Conservation (phyloP, 1,139 yeast genomes). For the Lodderomyces pseudojiufengensis region DNA sequence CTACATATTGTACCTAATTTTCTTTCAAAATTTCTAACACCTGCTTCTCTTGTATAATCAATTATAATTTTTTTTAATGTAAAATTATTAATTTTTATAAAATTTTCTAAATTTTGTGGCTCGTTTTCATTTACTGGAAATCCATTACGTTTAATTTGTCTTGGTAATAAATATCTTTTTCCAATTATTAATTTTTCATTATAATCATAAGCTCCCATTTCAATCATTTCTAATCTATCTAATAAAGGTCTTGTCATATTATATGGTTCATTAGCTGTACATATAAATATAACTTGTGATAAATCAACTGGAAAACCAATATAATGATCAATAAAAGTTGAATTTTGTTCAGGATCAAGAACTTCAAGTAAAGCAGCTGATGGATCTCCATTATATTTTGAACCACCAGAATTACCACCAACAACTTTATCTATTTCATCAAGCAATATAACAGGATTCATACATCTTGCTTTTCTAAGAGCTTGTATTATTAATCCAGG, state of each 20-base stretch:
- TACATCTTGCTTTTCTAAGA: slow-evolving; percentile 68
- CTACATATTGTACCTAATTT: slow-evolving; percentile 71
- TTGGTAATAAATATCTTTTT: slow-evolving; percentile 66
- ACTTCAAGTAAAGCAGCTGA: slow-evolving; percentile 89
- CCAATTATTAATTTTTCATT: slow-evolving; percentile 79
- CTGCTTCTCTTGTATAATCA: slow-evolving; percentile 82
- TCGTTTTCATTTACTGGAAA: slow-evolving; percentile 30
- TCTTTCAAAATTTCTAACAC: slow-evolving; percentile 78
- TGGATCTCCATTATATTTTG: slow-evolving; percentile 76
- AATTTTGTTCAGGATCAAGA: slow-evolving; percentile 87
- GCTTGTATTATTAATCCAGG: slow-evolving; percentile 85
- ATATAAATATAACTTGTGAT: slow-evolving; percentile 78
- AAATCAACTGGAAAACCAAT: slow-evolving; percentile 85
- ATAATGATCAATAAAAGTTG: slow-evolving; percentile 76
- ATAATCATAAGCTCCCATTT: slow-evolving; percentile 77
- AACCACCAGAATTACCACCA: slow-evolving; percentile 49
- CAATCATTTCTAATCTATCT: slow-evolving; percentile 84
- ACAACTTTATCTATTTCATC: slow-evolving; percentile 89
- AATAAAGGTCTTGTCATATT: slow-evolving; percentile 74
- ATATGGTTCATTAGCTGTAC: slow-evolving; percentile 85
- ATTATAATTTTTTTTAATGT: slow-evolving; percentile 61
- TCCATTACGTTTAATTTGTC: slow-evolving; percentile 72
- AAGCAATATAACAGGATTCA: slow-evolving; percentile 84
- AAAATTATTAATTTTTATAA: slow-evolving; percentile 37
- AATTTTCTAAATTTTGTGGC: slow-evolving; percentile 22